Percentiles rank a stretch among this genome's conserved stretches.
Evolutionary conservation across 441 rosid genomes (phyloP).

Genomic region (Croton laevigatus): DNA sequence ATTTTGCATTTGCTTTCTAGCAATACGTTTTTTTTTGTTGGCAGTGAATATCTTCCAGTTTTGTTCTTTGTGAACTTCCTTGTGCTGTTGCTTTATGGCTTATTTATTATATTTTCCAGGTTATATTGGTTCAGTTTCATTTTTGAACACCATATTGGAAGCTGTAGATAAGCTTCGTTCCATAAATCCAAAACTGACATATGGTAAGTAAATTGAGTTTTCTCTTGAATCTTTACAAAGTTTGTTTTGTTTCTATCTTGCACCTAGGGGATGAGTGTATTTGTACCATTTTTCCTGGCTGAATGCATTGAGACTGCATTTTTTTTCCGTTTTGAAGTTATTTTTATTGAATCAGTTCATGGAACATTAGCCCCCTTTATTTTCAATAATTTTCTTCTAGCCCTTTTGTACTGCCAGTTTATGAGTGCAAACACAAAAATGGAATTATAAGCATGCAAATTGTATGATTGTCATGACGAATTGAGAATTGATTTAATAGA

Average conservation of each 20-base stretch:
- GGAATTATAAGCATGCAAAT: background rate
- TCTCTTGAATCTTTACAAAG: background rate
- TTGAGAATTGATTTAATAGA: background rate
- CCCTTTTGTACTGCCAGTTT: background rate
- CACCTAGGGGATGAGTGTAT: background rate
- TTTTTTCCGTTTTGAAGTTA: background rate
- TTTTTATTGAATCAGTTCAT: background rate
- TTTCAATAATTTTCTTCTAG: background rate
- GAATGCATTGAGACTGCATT: background rate
- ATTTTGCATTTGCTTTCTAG: constrained; percentile 6
- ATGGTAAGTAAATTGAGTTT: constrained; percentile 51
- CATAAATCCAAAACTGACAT: constrained; percentile 77
- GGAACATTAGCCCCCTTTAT: constrained; percentile 3
- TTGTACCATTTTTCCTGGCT: background rate
- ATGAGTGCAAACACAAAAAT: background rate
- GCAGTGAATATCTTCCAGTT: background rate
- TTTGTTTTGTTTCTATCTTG: background rate
- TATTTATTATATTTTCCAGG: constrained; percentile 45
- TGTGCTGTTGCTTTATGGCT: constrained; percentile 12
- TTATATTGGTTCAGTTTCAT: constrained; percentile 98
- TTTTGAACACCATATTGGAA: constrained; percentile 69
- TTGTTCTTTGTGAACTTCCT: constrained; percentile 1
- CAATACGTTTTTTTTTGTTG: background rate
- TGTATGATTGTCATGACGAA: background rate
- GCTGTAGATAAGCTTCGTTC: constrained; percentile 87